Evolutionary conservation across 345 rosid species (phyloP), one percentile per base, ranked within the genome.

Genomic region (Hibiscus mutabilis): DNA sequence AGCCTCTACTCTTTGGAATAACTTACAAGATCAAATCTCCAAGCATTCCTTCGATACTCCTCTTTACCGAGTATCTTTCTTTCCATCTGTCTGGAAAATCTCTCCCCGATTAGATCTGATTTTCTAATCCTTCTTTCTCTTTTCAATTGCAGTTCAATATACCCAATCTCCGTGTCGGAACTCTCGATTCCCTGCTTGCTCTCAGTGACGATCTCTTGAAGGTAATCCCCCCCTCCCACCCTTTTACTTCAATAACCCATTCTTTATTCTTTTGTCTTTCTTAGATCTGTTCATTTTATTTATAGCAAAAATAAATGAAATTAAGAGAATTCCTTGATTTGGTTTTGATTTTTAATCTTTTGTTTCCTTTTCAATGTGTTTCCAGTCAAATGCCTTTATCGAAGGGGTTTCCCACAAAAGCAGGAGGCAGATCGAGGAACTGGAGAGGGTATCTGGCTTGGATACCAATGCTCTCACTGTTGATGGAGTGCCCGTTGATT

Each of bases 111-210:
- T 71, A 5, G 66, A 59, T 57, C 60, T 37, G 7, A 10, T 69
- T 44, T 46, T 5, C 13, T 58, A 33, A 64, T 58, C 12, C 6
- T 6, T 37, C 11, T 16, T 10, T 75, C 21, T 14, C 27, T 12
- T 12, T 55, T 16, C 18, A 3, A 66, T 47, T 77, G 25, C 86
- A 96, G 98, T 96, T 96, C 69, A 92, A 88, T 79, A 89, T 91
- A 29, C 95, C 99, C 51, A 96, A 86, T 87, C 99, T 96, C 74
- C 97, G 97, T 14, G 99, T 92, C 13, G 98, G 99, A 73, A 96
- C 99, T 71, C 85, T 96, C 29, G 99, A 96, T 80, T 92, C 98
- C 62, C 97, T 96, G 71, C 97, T 96, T 6, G 76, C 98, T 14
- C 96, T 96, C 70, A 89, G 95, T 66, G 98, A 96, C 82, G 99